Evolutionary conservation across 2,329 filamentous ascomycete species (phyloP).

Genomic region (Phoma sp.): DNA sequence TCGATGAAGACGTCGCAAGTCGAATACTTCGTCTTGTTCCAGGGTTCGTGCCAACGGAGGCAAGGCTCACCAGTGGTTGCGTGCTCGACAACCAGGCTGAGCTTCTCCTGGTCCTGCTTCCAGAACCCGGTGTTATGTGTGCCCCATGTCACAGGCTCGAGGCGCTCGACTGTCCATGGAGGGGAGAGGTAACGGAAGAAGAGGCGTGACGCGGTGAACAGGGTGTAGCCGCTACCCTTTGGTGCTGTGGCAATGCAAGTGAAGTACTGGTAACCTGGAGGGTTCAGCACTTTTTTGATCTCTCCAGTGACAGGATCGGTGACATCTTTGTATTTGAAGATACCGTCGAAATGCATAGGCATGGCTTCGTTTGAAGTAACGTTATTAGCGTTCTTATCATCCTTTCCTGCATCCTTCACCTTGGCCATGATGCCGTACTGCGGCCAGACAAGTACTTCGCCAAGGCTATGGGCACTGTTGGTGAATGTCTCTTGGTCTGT

Average conservation of each 20-base stretch:
- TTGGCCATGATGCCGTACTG: conserved; percentile 64
- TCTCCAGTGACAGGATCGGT: conserved; percentile 49
- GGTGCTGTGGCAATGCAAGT: conserved; percentile 57
- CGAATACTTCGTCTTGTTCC: conserved; percentile 61
- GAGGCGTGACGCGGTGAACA: conserved; percentile 61
- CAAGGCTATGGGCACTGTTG: conserved; percentile 56
- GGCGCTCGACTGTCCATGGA: conserved; percentile 45
- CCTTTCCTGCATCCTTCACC: conserved; percentile 63
- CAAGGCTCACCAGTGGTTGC: conserved; percentile 56
- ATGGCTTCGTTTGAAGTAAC: conserved; percentile 59
- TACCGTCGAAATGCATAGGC: conserved; percentile 63
- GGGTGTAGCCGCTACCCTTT: conserved; percentile 59
- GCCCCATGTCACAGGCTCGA: conserved; percentile 49
- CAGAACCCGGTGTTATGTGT: conserved; percentile 25
- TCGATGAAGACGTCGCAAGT: conserved; percentile 56
- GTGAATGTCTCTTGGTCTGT: conserved; percentile 55
- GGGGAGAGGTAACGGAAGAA: conserved; percentile 57
- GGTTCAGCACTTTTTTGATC: conserved; percentile 43
- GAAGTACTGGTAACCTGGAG: conserved; percentile 59
- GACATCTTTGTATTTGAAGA: conserved; percentile 60
- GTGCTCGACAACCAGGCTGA: conserved; percentile 56
- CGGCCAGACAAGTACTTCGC: conserved; percentile 59
- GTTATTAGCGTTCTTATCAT: conserved; percentile 58
- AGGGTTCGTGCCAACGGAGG: conserved; percentile 63
- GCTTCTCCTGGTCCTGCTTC: conserved; percentile 50